Conservation (phyloP, 148 eudicot species). For the Fagopyrum tataricum region DNA sequence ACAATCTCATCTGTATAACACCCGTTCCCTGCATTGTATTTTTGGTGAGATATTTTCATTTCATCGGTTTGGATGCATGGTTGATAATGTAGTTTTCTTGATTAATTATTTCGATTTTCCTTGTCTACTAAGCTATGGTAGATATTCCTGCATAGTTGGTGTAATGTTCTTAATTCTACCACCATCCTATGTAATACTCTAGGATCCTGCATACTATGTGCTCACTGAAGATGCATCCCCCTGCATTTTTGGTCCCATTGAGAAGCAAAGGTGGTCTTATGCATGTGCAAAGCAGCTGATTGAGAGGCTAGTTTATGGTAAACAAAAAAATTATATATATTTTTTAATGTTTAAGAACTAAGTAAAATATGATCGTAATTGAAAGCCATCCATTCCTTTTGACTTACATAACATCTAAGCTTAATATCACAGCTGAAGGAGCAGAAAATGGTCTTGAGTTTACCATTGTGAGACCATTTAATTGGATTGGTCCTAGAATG, state of each 20-base stretch:
- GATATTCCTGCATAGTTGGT: background rate
- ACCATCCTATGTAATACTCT: constrained; percentile 11
- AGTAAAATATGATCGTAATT: background rate
- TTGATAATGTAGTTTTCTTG: background rate
- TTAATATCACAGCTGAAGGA: constrained; percentile 69
- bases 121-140: background rate
- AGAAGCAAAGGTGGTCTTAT: constrained; percentile 99
- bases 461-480: constrained; percentile 94
- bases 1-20: background rate
- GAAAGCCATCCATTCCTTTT: background rate
- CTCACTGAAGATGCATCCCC: constrained; percentile 87
- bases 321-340: background rate
- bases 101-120: background rate
- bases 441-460: constrained; percentile 95
- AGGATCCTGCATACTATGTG: constrained; percentile 87
- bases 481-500: constrained; percentile 99
- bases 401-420: background rate
- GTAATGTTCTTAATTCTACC: background rate
- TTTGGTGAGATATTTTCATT: background rate
- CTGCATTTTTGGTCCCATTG: constrained; percentile 95
- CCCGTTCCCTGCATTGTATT: background rate
- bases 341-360: background rate
- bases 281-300: constrained; percentile 98
- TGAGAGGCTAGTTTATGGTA: constrained; percentile 92
- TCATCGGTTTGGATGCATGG: background rate